These are phyloP conservation scores for Ceratocystis eucalypticola DNA, from an alignment of 2,329 filamentous ascomycete species.

Conservation along the genomic window DNA sequence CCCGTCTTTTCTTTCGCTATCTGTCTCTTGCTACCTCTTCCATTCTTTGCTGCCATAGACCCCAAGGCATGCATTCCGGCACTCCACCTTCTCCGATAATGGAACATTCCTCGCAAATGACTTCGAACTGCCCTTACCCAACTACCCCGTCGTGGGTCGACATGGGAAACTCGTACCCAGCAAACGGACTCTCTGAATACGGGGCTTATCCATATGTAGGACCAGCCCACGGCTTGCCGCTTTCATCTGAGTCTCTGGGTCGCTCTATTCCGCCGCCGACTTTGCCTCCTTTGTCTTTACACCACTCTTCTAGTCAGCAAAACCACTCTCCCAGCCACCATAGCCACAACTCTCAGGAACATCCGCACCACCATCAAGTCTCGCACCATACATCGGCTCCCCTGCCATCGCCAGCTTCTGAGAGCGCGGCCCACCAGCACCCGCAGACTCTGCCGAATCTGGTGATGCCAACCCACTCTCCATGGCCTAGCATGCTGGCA, in stretches of 20 bases:
- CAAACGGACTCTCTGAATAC: slow-evolving; percentile 7
- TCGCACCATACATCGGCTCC: neutral
- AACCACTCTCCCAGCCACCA: slow-evolving; percentile 20
- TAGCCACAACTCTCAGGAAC: slow-evolving; percentile 16
- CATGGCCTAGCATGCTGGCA: slow-evolving; percentile 73
- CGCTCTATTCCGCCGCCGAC: slow-evolving; percentile 40
- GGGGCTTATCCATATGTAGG: slow-evolving; percentile 8
- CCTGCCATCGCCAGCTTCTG: slow-evolving; percentile 3
- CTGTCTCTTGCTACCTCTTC: neutral
- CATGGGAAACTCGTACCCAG: neutral
- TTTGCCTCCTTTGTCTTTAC: slow-evolving; percentile 21
- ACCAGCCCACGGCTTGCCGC: slow-evolving; percentile 8
- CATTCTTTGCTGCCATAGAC: neutral
- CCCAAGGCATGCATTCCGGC: neutral
- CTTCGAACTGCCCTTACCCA: slow-evolving; percentile 12
- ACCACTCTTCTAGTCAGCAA: slow-evolving; percentile 26
- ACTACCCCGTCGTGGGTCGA: slow-evolving; percentile 7
- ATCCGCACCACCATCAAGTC: slow-evolving; percentile 34
- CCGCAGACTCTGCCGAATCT: slow-evolving; percentile 42
- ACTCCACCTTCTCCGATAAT: neutral
- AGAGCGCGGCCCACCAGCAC: slow-evolving; percentile 26
- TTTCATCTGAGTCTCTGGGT: slow-evolving; percentile 38
- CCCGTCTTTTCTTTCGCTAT: neutral
- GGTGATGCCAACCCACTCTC: slow-evolving; percentile 49
- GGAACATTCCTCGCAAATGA: slow-evolving; percentile 5